phyloP scores from a whole-genome alignment of 345 rosid species.

The Syzygium aqueum region DNA sequence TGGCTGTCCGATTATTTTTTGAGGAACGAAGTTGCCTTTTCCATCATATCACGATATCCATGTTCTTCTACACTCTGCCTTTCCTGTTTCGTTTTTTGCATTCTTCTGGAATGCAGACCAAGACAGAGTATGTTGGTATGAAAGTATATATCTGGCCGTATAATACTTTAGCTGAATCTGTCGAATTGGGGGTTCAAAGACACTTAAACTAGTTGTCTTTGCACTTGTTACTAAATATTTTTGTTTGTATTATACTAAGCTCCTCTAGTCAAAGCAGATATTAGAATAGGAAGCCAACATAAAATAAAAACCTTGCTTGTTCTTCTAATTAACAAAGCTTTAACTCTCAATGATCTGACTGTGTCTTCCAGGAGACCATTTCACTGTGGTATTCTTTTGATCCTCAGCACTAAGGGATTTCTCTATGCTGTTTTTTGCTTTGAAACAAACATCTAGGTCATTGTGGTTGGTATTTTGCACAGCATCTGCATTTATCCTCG shows the following conservation, averaged over 20 bases:
- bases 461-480: neutral
- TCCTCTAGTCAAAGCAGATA: neutral
- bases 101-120: neutral
- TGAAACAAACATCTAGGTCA: neutral
- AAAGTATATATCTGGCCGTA: neutral
- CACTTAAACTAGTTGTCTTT: neutral
- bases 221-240: neutral
- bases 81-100: neutral
- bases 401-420: neutral
- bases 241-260: neutral
- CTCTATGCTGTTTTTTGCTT: neutral
- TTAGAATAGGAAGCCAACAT: neutral
- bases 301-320: too few species aligned
- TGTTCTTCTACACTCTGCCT: neutral
- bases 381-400: neutral
- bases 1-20: neutral
- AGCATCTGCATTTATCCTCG: neutral
- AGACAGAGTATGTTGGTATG: neutral
- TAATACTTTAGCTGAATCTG: neutral
- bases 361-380: neutral
- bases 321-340: neutral
- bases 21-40: neutral
- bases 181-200: neutral
- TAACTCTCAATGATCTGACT: neutral
- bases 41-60: neutral